Conservation (phyloP, 1,139 yeast species). For the Kodamaea ohmeri region DNA sequence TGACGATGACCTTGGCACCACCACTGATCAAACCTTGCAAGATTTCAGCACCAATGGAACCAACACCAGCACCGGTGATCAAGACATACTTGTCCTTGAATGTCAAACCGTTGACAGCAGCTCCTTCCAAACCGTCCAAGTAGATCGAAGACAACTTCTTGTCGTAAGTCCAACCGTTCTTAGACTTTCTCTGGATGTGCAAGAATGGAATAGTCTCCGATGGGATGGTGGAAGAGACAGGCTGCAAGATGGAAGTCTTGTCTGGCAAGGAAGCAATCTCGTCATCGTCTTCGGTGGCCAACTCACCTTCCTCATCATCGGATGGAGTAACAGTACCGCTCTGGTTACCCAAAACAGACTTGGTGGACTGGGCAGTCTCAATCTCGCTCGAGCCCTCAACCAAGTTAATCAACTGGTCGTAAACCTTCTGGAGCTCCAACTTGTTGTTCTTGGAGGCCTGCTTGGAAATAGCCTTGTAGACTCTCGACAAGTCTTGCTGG, state of each 20-base stretch:
- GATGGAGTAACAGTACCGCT: constrained; percentile 42
- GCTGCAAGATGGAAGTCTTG: constrained; percentile 63
- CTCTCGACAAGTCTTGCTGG: constrained; percentile 79
- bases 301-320: constrained; percentile 55
- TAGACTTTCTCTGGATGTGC: constrained; percentile 76
- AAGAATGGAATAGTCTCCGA: constrained; percentile 92
- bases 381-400: constrained; percentile 70
- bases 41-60: constrained; percentile 97
- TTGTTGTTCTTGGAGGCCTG: constrained; percentile 66
- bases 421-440: constrained; percentile 75
- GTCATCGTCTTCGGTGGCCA: constrained; percentile 53
- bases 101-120: constrained; percentile 89
- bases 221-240: constrained; percentile 71
- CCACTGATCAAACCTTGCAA: constrained; percentile 93
- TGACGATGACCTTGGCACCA: constrained; percentile 96
- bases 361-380: constrained; percentile 46
- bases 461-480: constrained; percentile 75
- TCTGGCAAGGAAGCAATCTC: constrained; percentile 84
- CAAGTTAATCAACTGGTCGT: constrained; percentile 72
- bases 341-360: constrained; percentile 35
- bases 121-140: constrained; percentile 87
- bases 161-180: constrained; percentile 85
- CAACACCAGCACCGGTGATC: constrained; percentile 98
- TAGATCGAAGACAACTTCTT: constrained; percentile 71
- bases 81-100: constrained; percentile 87